These are phyloP conservation scores for Pyrenula aspistea DNA, from an alignment of 495 filamentous ascomycete species.

Conservation along the genomic window DNA sequence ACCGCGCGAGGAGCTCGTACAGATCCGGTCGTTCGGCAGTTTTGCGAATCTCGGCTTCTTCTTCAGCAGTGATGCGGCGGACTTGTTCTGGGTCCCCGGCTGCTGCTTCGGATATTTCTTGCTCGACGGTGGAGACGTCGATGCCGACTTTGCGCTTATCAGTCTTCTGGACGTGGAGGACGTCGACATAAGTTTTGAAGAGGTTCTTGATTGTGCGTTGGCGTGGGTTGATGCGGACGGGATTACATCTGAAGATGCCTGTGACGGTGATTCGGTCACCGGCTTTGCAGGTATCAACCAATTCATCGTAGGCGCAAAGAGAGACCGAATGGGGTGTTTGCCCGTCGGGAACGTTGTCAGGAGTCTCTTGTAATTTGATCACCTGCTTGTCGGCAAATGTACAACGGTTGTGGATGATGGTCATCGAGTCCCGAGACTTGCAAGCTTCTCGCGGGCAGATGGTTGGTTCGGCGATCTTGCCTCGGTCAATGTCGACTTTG, in stretches of 20 bases:
- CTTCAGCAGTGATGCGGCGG: conserved; percentile 77
- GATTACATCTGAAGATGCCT: conserved; percentile 89
- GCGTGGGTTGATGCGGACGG: conserved; percentile 88
- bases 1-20: conserved; percentile 87
- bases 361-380: conserved; percentile 97
- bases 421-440: conserved; percentile 84
- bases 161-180: conserved; percentile 89
- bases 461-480: conserved; percentile 91
- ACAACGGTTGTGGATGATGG: conserved; percentile 94
- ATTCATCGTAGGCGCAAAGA: conserved; percentile 89
- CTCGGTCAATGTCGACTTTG: conserved; percentile 83
- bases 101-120: conserved; percentile 65
- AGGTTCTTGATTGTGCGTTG: conserved; percentile 85
- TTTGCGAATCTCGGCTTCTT: conserved; percentile 76
- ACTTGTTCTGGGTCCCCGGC: conserved; percentile 66
- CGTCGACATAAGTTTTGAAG: conserved; percentile 97
- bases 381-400: conserved; percentile 95
- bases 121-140: conserved; percentile 80
- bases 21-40: conserved; percentile 76
- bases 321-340: conserved; percentile 98
- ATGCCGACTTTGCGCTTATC: conserved; percentile 89
- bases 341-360: conserved; percentile 84
- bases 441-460: conserved; percentile 79
- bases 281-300: conserved; percentile 95
- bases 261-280: conserved; percentile 95